Evolutionary conservation across 768 basidiomycete species (phyloP), one percentile per base, ranked within the genome.

Genomic region (Pleurotus salmoneostramineus): DNA sequence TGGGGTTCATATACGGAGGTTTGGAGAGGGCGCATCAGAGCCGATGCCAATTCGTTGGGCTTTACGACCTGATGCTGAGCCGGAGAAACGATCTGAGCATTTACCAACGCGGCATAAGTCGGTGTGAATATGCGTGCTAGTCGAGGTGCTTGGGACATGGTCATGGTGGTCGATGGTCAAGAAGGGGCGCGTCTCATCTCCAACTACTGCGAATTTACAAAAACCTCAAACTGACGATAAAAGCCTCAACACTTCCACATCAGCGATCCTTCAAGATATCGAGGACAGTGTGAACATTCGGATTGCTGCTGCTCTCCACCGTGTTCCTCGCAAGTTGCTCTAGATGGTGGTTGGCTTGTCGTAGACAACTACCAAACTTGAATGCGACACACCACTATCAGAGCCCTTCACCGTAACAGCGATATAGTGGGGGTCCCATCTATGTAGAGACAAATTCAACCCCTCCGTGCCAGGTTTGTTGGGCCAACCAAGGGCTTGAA

Each of bases 21-120:
- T 34, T 69, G 61, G 37, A 70, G 17, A 14, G 71, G 71, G 3
- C 71, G 61, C 12, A 57, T 59, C 3, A 73, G 57, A 0, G 71
- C 61, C 1, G 70, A 70, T 48, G 64, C 62, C 5, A 72, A 64
- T 58, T 72, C 71, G 52, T 72, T 72, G 10, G 72, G 68, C 49
- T 73, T 72, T 33, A 72, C 71, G 15, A 68, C 59, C 1, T 46
- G 51, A 5, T 69, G 65, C 17, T 44, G 56, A 6, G 63, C 64
- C 1, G 72, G 72, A 50, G 70, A 56, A n/a, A 73, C 71, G 1
- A 74, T 57, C 60, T 72, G 70, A 0, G 70, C 68, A 51, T 73
- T 72, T 33, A 72, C 67, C 4, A 54, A 48, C 6, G 58, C 47
- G 2, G 65, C 66, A 45, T 63, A 62, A 58, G 64, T 63, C 1